Percentiles rank a stretch among this genome's conserved stretches.
These are phyloP conservation scores for Spinacia oleracea DNA, from an alignment of 179 eudicot species.

Conservation along the genomic window DNA sequence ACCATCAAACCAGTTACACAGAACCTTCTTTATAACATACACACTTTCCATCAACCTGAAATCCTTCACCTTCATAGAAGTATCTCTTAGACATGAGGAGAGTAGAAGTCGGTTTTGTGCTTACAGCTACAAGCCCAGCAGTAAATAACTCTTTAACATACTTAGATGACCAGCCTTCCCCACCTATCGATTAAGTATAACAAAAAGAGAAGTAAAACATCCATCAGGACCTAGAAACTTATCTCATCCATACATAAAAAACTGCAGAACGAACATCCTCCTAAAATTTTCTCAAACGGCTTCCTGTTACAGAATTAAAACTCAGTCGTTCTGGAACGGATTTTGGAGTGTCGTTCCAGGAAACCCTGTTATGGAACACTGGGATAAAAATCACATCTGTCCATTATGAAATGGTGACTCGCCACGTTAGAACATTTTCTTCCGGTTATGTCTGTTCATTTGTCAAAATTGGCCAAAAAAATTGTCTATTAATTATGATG, in stretches of 20 bases:
- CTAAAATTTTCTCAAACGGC: neutral
- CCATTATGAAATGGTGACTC: too few relatives aligned
- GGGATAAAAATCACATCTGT: too few relatives aligned
- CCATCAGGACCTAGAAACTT: neutral
- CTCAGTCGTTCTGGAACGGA: too few relatives aligned
- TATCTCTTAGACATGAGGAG: neutral
- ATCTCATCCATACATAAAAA: neutral
- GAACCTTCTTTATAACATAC: neutral
- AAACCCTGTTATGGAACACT: too few relatives aligned
- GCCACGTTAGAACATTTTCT: too few relatives aligned
- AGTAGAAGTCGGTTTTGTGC: neutral
- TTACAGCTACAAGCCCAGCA: neutral
- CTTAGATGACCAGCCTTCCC: neutral
- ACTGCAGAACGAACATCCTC: neutral
- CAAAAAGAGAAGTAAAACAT: neutral
- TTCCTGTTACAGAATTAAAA: too few relatives aligned
- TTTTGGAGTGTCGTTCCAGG: too few relatives aligned
- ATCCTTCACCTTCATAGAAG: neutral
- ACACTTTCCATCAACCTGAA: neutral
- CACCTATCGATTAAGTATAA: neutral
- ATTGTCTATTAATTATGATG: too few relatives aligned
- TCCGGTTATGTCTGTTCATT: too few relatives aligned
- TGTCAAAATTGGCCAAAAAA: too few relatives aligned
- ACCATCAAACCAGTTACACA: neutral
- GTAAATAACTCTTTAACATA: neutral